These are phyloP conservation scores for Centaurea solstitialis DNA, from an alignment of 129 eudicot genomes.

Conservation along the genomic window DNA sequence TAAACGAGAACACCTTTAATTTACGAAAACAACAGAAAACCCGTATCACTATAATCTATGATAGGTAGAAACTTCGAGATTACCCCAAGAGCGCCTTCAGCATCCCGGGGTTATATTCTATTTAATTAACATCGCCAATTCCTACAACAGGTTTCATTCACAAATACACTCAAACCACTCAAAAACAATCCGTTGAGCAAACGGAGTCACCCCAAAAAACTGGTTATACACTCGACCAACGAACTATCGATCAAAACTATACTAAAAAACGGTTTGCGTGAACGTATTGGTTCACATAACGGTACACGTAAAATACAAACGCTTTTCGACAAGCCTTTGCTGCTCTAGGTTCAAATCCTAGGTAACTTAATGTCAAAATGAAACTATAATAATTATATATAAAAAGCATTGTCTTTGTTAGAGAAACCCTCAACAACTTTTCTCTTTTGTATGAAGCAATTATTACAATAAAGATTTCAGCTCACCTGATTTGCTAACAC, in stretches of 20 bases:
- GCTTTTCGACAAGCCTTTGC: neutral
- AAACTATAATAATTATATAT: too few relatives aligned
- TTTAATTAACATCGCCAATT: neutral
- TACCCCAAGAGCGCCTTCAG: neutral
- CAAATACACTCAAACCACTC: neutral
- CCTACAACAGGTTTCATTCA: neutral
- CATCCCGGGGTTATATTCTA: neutral
- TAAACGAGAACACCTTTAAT: too few relatives aligned
- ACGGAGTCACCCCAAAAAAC: neutral
- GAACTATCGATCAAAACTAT: neutral
- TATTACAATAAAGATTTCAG: constrained; percentile 33
- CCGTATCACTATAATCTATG: too few relatives aligned
- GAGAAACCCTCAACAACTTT: constrained; percentile 15
- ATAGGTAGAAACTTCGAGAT: too few relatives aligned
- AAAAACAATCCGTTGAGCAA: neutral
- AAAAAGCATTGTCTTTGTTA: constrained; percentile 4
- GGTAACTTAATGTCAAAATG: neutral
- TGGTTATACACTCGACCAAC: neutral
- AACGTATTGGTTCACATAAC: neutral
- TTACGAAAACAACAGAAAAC: too few relatives aligned
- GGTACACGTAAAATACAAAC: neutral
- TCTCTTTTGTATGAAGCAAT: constrained; percentile 9
- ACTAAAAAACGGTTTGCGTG: neutral
- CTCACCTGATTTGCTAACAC: constrained; percentile 51
- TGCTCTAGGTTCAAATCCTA: neutral